Conservation (phyloP, 2,329 filamentous ascomycete genomes). For the Ophiostoma angusticollis region DNA sequence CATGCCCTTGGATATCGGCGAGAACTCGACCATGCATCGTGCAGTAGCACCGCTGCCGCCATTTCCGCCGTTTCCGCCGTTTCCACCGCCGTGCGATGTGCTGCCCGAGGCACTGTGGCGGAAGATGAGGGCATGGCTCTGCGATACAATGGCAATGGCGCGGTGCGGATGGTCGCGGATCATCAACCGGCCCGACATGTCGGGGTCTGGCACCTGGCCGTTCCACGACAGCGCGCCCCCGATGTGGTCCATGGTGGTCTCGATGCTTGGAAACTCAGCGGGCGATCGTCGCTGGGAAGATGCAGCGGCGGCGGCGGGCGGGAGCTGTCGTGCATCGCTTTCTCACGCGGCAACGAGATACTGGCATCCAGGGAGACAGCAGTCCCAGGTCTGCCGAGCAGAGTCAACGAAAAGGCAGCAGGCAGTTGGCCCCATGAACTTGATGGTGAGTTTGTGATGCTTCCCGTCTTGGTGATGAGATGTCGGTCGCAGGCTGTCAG, state of each 20-base stretch:
- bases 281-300: no score
- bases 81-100: constrained; percentile 43
- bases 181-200: constrained; percentile 62
- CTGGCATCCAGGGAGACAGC: background rate
- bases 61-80: constrained; percentile 25
- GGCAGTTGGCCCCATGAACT: background rate
- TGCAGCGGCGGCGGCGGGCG: background rate
- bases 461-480: no score
- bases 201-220: constrained; percentile 34
- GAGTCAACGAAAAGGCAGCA: background rate
- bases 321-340: background rate
- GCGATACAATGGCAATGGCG: constrained; percentile 73
- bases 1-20: constrained; percentile 48
- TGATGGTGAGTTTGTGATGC: background rate
- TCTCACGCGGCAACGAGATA: background rate
- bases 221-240: constrained; percentile 28
- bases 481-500: no score
- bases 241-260: constrained; percentile 37
- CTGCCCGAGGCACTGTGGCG: constrained; percentile 58
- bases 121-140: constrained; percentile 71
- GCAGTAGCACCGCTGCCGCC: constrained; percentile 30
- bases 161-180: constrained; percentile 79
- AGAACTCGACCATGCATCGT: constrained; percentile 82
- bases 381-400: background rate
- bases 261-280: no score